phyloP scores from a whole-genome alignment of 1,284 basidiomycete genomes.

The Trichosporon sp. region DNA sequence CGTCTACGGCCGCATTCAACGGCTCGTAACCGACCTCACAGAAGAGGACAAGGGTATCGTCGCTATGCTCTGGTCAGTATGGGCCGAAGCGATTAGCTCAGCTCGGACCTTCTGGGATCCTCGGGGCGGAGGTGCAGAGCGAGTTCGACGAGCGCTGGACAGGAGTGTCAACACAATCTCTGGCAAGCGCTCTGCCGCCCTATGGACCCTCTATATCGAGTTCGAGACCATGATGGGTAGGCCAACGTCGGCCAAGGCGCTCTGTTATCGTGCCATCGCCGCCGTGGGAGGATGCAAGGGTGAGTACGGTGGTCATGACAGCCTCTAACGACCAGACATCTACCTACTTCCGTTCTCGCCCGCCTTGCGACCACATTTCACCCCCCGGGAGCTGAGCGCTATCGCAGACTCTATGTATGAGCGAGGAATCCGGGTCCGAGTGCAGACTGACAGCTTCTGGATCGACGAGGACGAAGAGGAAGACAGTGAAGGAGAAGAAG shows the following conservation, averaged over 20 bases:
- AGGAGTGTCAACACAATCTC: conserved; percentile 29
- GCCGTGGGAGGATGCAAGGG: conserved; percentile 51
- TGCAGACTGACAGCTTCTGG: conserved; percentile 59
- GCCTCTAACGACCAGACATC: conserved; percentile 55
- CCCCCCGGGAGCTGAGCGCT: conserved; percentile 59
- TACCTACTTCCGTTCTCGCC: conserved; percentile 79
- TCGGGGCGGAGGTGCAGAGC: conserved; percentile 36
- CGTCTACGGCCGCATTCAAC: conserved; percentile 48
- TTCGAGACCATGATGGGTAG: conserved; percentile 68
- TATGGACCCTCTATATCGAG: conserved; percentile 78
- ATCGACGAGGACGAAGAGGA: conserved; percentile 40
- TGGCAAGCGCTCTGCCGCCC: conserved; percentile 27
- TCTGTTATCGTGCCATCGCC: conserved; percentile 73
- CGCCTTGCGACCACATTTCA: conserved; percentile 61
- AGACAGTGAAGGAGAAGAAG: conserved; percentile 46
- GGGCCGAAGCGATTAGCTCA: conserved; percentile 37
- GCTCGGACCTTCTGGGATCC: conserved; percentile 38
- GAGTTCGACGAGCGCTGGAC: conserved; percentile 40
- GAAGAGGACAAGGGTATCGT: conserved; percentile 25
- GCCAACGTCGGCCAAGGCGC: conserved; percentile 61
- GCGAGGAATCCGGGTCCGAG: conserved; percentile 65
- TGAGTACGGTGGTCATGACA: conserved; percentile 14
- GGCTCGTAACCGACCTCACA: conserved; percentile 28
- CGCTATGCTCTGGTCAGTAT: conserved; percentile 41
- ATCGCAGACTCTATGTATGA: conserved; percentile 76